A percentile compares a stretch with the other conserved stretches of the same genome.
These are phyloP conservation scores for Begonia peltatifolia DNA, from an alignment of 306 rosid genomes.

Conservation along the genomic window DNA sequence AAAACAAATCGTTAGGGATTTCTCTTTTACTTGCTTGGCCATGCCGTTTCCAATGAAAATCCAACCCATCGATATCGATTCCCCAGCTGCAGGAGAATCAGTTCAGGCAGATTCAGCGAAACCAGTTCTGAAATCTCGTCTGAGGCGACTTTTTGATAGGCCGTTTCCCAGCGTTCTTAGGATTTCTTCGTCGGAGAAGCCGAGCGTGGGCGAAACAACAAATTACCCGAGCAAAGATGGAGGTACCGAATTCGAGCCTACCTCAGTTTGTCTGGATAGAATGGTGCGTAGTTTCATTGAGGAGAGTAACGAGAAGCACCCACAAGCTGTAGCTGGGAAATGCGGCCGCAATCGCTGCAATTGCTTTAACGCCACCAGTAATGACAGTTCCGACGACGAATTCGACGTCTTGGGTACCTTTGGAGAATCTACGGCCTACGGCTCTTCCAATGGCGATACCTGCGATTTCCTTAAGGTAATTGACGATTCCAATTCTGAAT, in stretches of 20 bases:
- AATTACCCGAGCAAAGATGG: conserved; percentile 24
- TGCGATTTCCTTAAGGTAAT: conserved; percentile 65
- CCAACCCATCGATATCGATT: conserved; percentile 67
- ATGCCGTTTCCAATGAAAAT: conserved; percentile 81
- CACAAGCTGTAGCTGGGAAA: conserved; percentile 23
- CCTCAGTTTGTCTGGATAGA: conserved; percentile 69
- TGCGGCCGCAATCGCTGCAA: conserved; percentile 78
- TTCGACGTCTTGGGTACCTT: conserved; percentile 51
- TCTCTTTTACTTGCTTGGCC: background rate
- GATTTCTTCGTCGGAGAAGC: conserved; percentile 45
- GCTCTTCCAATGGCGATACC: conserved; percentile 52
- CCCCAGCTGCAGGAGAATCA: conserved; percentile 28
- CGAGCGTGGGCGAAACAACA: background rate
- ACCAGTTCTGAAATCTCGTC: conserved; percentile 64
- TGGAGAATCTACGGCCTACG: conserved; percentile 37
- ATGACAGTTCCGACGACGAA: conserved; percentile 92
- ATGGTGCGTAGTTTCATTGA: conserved; percentile 93
- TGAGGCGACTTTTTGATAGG: conserved; percentile 73
- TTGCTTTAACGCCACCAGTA: conserved; percentile 74
- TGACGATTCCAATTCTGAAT: background rate
- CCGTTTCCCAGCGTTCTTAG: conserved; percentile 53
- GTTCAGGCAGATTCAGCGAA: conserved; percentile 45
- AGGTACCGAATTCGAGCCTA: conserved; percentile 57
- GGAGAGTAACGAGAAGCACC: conserved; percentile 55
- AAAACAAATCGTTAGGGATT: background rate